Evolutionary conservation across 495 filamentous ascomycete genomes (phyloP), one percentile per base, ranked within the genome.

Genomic region (Evansstolkia leycettana): DNA sequence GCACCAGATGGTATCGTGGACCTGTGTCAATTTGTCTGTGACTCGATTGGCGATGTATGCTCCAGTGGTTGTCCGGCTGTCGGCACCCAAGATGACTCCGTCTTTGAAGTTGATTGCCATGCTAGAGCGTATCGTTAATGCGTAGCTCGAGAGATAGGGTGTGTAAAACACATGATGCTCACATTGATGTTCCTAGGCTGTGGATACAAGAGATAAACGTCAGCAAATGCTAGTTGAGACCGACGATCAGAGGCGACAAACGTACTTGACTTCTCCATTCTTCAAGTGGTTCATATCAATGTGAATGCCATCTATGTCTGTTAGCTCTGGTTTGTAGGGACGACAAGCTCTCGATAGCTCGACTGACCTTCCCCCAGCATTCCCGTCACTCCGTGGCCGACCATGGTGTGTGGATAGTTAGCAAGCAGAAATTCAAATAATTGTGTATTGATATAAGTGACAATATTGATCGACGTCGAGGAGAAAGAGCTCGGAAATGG

Each of bases 1-100:
- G 71, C 90, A 98, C 90, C 90, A 98, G 58, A 98, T 95, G 32
- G 89, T 96, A 60, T 96, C 90, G 62, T 93, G 83, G 28, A 98
- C 88, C 63, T 88, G 84, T 44, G 92, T 98, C 53, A 98, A 78
- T 71, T 98, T 98, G 69, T 98, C 90, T 38, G 90, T 96, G 33
- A 98, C 92, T 65, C 90, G 80, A 60, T 98, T 98, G 50, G 90
- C 92, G 55, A 98, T 96, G 72, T 94, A 96, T 43, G 90, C 79
- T 51, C 90, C 90, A 37, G 90, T 96, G n/a, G 90, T 96, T 48
- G 90, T 98, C 66, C 90, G 78, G 48, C 86, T 94, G 59, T 98
- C 90, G 45, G 90, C 90, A 36, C 89, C 84, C 19, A 98, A 71
- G 58, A 98, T 93, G 30, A 98, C 92, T 33, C 90, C 90, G 49